Conservation (phyloP, 805 yeast genomes). For the Scheffersomyces stipitis region DNA sequence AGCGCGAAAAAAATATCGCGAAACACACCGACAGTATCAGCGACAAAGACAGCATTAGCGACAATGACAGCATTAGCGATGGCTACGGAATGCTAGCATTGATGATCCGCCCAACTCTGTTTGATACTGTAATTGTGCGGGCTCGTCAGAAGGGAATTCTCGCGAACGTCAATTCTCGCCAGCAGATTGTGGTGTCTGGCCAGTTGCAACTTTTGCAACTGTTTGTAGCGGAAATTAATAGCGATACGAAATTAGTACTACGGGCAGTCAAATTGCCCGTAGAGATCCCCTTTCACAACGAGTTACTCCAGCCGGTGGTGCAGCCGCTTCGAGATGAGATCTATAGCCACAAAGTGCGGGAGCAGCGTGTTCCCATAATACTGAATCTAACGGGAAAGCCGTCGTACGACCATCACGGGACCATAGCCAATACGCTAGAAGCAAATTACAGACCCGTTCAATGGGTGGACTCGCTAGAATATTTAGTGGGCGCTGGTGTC, state of each 20-base stretch:
- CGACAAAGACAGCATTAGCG: too few relatives aligned
- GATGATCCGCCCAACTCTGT: conserved; percentile 24
- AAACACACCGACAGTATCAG: too few relatives aligned
- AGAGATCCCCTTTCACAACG: conserved; percentile 52
- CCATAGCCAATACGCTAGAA: conserved; percentile 32
- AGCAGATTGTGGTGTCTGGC: conserved; percentile 49
- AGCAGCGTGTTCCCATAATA: conserved; percentile 32
- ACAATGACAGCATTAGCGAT: conserved; percentile 10
- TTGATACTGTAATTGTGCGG: conserved; percentile 18
- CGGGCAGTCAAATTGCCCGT: conserved; percentile 40
- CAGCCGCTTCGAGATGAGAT: conserved; percentile 25
- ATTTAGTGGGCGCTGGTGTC: conserved; percentile 11
- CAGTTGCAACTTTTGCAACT: conserved; percentile 19
- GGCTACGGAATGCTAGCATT: conserved; percentile 30
- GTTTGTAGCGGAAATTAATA: conserved; percentile 15
- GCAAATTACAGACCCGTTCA: conserved; percentile 46
- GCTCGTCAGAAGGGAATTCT: conserved; percentile 26
- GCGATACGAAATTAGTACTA: conserved; percentile 16
- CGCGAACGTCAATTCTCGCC: conserved; percentile 47
- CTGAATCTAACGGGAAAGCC: conserved; percentile 36
- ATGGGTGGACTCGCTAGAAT: conserved; percentile 38
- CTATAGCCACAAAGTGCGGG: conserved; percentile 1
- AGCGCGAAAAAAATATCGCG: too few relatives aligned
- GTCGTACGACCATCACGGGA: conserved; percentile 17
- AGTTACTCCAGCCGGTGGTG: conserved; percentile 37